These are phyloP conservation scores for Komagataella kurtzmanii DNA, from an alignment of 805 yeast species.

Conservation along the genomic window DNA sequence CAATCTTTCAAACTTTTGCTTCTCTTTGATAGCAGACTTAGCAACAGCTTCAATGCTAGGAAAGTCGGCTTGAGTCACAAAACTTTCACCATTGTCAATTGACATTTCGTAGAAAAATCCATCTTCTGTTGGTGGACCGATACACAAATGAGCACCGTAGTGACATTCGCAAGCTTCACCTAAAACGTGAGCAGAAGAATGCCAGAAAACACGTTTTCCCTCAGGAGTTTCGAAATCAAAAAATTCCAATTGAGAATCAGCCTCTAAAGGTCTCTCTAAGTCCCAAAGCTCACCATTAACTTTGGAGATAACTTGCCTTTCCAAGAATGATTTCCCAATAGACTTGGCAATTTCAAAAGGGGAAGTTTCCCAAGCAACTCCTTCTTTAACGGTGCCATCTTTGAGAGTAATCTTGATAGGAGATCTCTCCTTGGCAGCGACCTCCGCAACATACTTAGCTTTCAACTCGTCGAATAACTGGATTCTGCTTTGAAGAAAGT, in stretches of 20 bases:
- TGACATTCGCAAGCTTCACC: slow-evolving; percentile 98
- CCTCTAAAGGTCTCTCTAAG: slow-evolving; percentile 84
- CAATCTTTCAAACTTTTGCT: slow-evolving; percentile 89
- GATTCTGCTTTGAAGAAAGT: slow-evolving; percentile 68
- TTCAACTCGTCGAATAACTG: slow-evolving; percentile 69
- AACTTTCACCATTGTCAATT: slow-evolving; percentile 60
- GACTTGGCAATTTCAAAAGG: slow-evolving; percentile 77
- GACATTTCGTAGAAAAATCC: slow-evolving; percentile 97
- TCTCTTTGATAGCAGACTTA: slow-evolving; percentile 83
- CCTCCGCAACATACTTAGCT: slow-evolving; percentile 59
- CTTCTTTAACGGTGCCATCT: slow-evolving; percentile 74
- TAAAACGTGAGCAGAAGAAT: slow-evolving; percentile 93
- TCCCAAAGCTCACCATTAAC: slow-evolving; percentile 92
- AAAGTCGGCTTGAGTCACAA: slow-evolving; percentile 75
- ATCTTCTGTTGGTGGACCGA: slow-evolving; percentile 96
- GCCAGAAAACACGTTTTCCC: slow-evolving; percentile 96
- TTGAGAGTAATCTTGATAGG: slow-evolving; percentile 72
- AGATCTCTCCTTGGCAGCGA: slow-evolving; percentile 41
- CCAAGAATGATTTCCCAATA: slow-evolving; percentile 80
- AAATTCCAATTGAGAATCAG: slow-evolving; percentile 54
- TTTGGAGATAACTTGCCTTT: slow-evolving; percentile 82
- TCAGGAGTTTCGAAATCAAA: slow-evolving; percentile 89
- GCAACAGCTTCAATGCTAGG: slow-evolving; percentile 74
- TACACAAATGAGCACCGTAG: slow-evolving; percentile 82
- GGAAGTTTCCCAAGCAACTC: slow-evolving; percentile 77